Evolutionary conservation across 2,329 filamentous ascomycete genomes (phyloP), one percentile per base, ranked within the genome.

Genomic region (Helminthosporium solani): DNA sequence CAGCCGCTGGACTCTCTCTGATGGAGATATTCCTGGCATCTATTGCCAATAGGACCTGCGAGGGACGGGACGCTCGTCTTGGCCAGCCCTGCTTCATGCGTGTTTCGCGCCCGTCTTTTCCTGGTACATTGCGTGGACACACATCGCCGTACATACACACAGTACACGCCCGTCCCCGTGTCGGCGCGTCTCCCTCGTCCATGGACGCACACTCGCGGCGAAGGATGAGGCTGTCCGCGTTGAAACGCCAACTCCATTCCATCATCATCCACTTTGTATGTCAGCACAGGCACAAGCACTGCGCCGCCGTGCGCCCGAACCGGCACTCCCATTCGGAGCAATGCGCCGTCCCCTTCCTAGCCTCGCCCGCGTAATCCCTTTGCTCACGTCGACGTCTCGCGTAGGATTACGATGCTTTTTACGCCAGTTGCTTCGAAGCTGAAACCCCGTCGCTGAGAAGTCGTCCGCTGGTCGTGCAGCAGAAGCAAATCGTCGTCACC

Each of bases 371-470:
- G 14, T 19, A 34, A 11, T 34, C 33, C 12, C 18, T 15, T 16
- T 34, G 15, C 33, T 34, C n/a, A 19, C 33, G 12, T 34, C 11
- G 2, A 16, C 18, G 8, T 34, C 33, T 34, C 33, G 11, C 12
- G 25, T 18, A 40, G 23, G 37, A 40, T 30, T 88, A 90, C 67
- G 88, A 92, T 74, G 95, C 89, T 75, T 97, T 97, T 76, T 97
- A 97, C 69, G 91, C 91, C 18, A 89, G 90, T 40, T 90, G 94
- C 7, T 86, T 94, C 57, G 90, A 96, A 72, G 85, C 86, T 54
- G 86, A 87, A 64, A 84, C 87, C 54, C 89, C 90, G 0, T 75
- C 78, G 2, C 75, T 96, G 46, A 89, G 83, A 63, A 77, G 79
- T 1, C 73, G 87, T 15, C 89, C 90, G 6, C 75, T 97, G 27